Percentiles rank a stretch among this genome's conserved stretches.
phyloP scores from a whole-genome alignment of 176 grass and related monocot genomes.

The Rhipidocladum racemiflorum region DNA sequence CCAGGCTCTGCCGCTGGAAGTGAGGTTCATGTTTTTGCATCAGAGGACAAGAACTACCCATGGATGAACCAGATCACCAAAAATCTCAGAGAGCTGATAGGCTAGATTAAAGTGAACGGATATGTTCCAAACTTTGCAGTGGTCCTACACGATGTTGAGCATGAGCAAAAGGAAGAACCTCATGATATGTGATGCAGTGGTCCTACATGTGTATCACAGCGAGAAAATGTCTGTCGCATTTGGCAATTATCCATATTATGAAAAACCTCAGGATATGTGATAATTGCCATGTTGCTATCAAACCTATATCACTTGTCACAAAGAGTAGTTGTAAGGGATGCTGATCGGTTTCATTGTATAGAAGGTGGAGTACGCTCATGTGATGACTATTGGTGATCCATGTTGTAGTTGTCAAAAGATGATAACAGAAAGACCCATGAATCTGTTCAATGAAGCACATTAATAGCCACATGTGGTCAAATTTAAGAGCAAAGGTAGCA shows the following conservation, averaged over 20 bases:
- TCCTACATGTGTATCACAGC: slow-evolving; percentile 75
- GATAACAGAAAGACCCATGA: neutral
- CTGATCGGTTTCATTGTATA: slow-evolving; percentile 68
- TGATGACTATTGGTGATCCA: slow-evolving; percentile 69
- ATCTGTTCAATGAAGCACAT: neutral
- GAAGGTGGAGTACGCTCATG: slow-evolving; percentile 64
- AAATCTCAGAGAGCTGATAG: slow-evolving; percentile 61
- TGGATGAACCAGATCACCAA: slow-evolving; percentile 48
- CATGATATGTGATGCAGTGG: too few relatives aligned
- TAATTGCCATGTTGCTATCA: slow-evolving; percentile 74
- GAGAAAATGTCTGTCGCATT: too few relatives aligned
- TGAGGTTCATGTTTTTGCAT: slow-evolving; percentile 61
- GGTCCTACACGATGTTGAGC: slow-evolving; percentile 71
- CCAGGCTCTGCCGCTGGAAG: too few relatives aligned
- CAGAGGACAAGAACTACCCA: slow-evolving; percentile 59
- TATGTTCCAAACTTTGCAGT: slow-evolving; percentile 58
- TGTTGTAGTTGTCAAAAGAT: neutral
- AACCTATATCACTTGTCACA: slow-evolving; percentile 59
- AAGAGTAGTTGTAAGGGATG: slow-evolving; percentile 69
- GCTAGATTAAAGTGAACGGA: slow-evolving; percentile 65
- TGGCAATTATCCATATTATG: slow-evolving; percentile 60
- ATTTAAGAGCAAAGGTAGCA: neutral
- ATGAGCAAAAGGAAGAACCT: slow-evolving; percentile 79
- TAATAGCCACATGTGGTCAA: neutral
- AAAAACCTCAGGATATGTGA: slow-evolving; percentile 80